Evolutionary conservation across 768 basidiomycete genomes (phyloP), one percentile per base, ranked within the genome.

Genomic region (Hygrocybe punicea): DNA sequence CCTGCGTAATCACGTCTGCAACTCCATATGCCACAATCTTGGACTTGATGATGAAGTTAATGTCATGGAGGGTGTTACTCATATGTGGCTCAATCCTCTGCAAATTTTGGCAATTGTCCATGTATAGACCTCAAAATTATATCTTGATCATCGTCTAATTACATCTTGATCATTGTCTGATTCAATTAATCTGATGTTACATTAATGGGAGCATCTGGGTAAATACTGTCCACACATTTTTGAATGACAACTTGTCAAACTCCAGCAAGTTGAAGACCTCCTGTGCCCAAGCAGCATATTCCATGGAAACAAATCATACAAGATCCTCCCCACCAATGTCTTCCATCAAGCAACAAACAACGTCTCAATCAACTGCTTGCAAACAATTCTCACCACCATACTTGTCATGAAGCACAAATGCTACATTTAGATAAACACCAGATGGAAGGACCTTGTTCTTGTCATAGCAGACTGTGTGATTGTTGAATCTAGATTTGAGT

Each of bases 351-450:
- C 62, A 23, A 23, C 45, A 23, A 1, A 71, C 57, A 2, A 67
- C 54, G 24, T 44, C 11, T 1, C 14, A 3, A 53, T 71, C 70
- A 2, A 69, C 70, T 7, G 29, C 13, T 33, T 60, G 59, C 4
- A 71, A 45, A 23, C 63, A 66, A 34, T 59, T 51, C 45, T 66
- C 47, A 16, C 45, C 65, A 11, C 53, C 51, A 55, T 62, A 66
- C 6, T 63, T 21, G 3, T 56, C 35, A 48, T 61, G 52, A 1
- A 68, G 56, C n/a, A n/a, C n/a, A n/a, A n/a, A n/a, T 5, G 63
- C 63, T n/a, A 59, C 47, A 51, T 71, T 55, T 3, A 62, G 65
- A 16, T 65, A 66, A 10, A 60, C 60, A 9, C 67, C 69, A 19
- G 60, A 63, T 25, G 68, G 68, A 3, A 62, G 21, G 2, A 45